Evolutionary conservation across 306 rosid species (phyloP).

Genomic region (Astragalus membranaceus): DNA sequence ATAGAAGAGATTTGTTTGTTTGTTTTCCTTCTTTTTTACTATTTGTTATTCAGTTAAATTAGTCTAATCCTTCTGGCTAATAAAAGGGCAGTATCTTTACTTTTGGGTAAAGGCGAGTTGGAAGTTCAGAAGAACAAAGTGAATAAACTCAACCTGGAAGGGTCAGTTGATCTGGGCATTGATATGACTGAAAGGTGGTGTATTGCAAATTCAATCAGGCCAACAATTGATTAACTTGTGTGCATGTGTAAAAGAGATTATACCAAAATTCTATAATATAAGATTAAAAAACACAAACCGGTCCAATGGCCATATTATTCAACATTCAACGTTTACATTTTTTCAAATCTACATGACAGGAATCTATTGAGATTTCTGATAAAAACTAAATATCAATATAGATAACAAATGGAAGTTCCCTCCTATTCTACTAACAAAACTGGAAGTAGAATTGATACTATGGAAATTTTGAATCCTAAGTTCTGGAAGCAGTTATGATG

Average conservation of each 20-base stretch:
- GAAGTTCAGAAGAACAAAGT: too few relatives aligned
- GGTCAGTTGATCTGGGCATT: neutral
- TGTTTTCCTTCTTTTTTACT: neutral
- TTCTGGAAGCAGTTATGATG: conserved; percentile 23
- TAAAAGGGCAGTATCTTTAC: neutral
- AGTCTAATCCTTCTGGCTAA: neutral
- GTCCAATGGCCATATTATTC: conserved; percentile 36
- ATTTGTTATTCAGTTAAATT: too few relatives aligned
- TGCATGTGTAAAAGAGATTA: neutral
- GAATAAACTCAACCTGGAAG: too few relatives aligned
- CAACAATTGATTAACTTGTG: neutral
- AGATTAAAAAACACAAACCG: conserved; percentile 5
- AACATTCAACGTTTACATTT: conserved; percentile 31
- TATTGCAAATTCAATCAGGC: neutral
- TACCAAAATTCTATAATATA: neutral
- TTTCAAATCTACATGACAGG: conserved; percentile 31
- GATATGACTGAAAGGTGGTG: neutral
- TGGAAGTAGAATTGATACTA: conserved; percentile 26
- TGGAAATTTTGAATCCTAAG: conserved; percentile 21
- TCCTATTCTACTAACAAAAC: conserved; percentile 40
- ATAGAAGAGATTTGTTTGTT: neutral
- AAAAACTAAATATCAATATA: conserved; percentile 22
- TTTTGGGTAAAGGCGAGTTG: neutral
- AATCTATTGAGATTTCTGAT: conserved; percentile 22
- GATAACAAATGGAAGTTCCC: conserved; percentile 21